Conservation (phyloP, 2,329 filamentous ascomycete genomes). For the Epichloe gansuensis region DNA sequence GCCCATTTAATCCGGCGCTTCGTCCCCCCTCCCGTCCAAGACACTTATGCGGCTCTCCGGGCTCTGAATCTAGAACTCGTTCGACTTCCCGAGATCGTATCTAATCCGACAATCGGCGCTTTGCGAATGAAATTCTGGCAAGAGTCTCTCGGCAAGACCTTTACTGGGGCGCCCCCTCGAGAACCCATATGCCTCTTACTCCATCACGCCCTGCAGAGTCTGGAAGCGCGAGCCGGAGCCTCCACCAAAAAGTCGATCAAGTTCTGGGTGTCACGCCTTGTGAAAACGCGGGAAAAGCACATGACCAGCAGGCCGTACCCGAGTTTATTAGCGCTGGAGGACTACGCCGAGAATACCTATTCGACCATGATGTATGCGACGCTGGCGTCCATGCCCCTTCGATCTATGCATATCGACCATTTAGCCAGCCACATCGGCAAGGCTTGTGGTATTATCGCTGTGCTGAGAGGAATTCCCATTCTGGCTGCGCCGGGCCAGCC, state of each 20-base stretch:
- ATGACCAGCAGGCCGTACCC: slow-evolving; percentile 75
- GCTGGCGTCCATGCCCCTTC: slow-evolving; percentile 64
- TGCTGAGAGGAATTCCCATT: slow-evolving; percentile 76
- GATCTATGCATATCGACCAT: slow-evolving; percentile 78
- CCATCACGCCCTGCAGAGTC: slow-evolving; percentile 54
- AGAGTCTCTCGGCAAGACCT: slow-evolving; percentile 66
- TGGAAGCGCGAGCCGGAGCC: slow-evolving; percentile 32
- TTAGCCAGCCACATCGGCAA: slow-evolving; percentile 93
- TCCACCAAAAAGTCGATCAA: slow-evolving; percentile 41
- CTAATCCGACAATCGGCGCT: slow-evolving; percentile 70
- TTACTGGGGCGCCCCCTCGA: slow-evolving; percentile 62
- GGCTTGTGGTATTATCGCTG: slow-evolving; percentile 73
- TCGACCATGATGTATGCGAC: slow-evolving; percentile 84
- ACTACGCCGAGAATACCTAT: slow-evolving; percentile 90
- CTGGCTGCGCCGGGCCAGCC: slow-evolving; percentile 59
- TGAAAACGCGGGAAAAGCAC: slow-evolving; percentile 69
- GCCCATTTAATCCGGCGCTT: slow-evolving; percentile 79
- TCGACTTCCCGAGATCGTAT: slow-evolving; percentile 78
- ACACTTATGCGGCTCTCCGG: slow-evolving; percentile 81
- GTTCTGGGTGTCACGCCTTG: slow-evolving; percentile 64
- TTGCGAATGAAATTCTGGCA: slow-evolving; percentile 95
- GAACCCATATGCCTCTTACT: slow-evolving; percentile 85
- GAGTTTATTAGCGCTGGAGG: slow-evolving; percentile 60
- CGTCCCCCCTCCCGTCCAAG: slow-evolving; percentile 59
- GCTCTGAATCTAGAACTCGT: slow-evolving; percentile 89